Base-by-base conservation (phyloP, 202 grass and related monocot species). In the Schoenoplectus triqueter region DNA sequence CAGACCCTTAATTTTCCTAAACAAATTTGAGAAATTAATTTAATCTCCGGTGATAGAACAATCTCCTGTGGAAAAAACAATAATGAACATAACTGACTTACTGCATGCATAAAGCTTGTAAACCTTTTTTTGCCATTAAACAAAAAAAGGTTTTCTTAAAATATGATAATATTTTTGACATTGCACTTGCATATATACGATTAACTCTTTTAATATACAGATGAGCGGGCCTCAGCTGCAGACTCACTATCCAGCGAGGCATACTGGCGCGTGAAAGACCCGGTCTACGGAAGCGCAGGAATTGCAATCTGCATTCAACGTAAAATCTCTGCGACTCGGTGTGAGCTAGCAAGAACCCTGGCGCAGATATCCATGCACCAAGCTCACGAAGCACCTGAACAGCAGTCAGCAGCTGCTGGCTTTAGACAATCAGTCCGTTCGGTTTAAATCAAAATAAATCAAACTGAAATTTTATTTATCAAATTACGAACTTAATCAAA, bases 231-330 rank as follows among this genome's bases (percentile, higher is more conserved):
- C 17, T 17, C 18, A 2, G 86, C 85, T 18, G 91, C 86, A 3
- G 94, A 96, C 8, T 84, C 87, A 55, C 89, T 93, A n/a, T 81
- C 86, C 6, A 14, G 18, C 54, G 89, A 97, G 86, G 94, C 90
- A 14, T 54, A 80, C 46, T 85, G 85, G 84, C 84, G 94, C 6
- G 79, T 86, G 64, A 80, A 89, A 86, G 89, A 97, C 71, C 94
- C 81, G 42, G 94, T 94, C 60, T 91, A 97, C 71, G 94, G 90
- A 46, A 87, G 82, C 77, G 88, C 80, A 1, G 92, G 94, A 14
- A 64, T 89, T 81, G 86, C 92, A 62, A 64, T 42, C 31, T 45
- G 40, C 9, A 84, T 97, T 44, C 88, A 89, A 66, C 59, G 75
- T 1, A 83, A 90, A 86, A 94, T 93, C 80, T 41, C 45, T 1